phyloP scores from a whole-genome alignment of 139 green algal species.

The Limnomonas spitsbergensis region DNA sequence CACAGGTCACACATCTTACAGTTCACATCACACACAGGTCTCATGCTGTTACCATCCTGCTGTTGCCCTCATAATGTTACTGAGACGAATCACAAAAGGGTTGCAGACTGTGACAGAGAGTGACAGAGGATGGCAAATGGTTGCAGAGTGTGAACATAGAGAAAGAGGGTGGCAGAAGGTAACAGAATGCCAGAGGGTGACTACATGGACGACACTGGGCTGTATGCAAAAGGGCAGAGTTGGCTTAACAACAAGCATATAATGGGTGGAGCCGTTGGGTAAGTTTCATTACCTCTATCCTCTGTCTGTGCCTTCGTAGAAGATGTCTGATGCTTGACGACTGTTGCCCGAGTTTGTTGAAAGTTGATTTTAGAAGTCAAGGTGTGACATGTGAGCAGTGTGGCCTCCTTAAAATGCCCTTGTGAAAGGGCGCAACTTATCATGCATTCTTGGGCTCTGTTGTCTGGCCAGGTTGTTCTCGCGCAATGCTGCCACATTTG shows the following conservation, averaged over 20 bases:
- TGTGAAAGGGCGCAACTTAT: not conserved
- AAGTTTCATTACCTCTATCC: too few relatives aligned
- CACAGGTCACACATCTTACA: too few relatives aligned
- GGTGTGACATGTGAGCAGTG: not conserved
- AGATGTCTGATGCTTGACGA: too few relatives aligned
- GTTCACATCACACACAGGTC: too few relatives aligned
- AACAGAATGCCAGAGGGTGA: slow-evolving; percentile 98
- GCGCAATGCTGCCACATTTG: not conserved
- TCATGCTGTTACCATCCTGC: too few relatives aligned
- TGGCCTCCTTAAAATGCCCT: not conserved
- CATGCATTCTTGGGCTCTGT: not conserved
- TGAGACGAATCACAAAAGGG: too few relatives aligned
- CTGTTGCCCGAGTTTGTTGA: not conserved
- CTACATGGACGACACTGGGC: slow-evolving; percentile 78
- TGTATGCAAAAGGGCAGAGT: slow-evolving; percentile 84
- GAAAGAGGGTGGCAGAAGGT: too few relatives aligned
- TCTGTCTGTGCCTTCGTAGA: too few relatives aligned
- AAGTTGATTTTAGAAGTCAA: not conserved
- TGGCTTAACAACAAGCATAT: slow-evolving; percentile 92
- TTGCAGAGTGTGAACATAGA: too few relatives aligned
- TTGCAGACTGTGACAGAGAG: too few relatives aligned
- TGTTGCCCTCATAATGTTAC: too few relatives aligned
- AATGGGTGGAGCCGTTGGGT: slow-evolving; percentile 90
- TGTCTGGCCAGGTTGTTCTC: not conserved
- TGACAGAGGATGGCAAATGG: too few relatives aligned